A percentile compares a stretch with the other conserved stretches of the same genome.
These are phyloP conservation scores for Termitomyces heimii DNA, from an alignment of 768 basidiomycete genomes.

Conservation along the genomic window DNA sequence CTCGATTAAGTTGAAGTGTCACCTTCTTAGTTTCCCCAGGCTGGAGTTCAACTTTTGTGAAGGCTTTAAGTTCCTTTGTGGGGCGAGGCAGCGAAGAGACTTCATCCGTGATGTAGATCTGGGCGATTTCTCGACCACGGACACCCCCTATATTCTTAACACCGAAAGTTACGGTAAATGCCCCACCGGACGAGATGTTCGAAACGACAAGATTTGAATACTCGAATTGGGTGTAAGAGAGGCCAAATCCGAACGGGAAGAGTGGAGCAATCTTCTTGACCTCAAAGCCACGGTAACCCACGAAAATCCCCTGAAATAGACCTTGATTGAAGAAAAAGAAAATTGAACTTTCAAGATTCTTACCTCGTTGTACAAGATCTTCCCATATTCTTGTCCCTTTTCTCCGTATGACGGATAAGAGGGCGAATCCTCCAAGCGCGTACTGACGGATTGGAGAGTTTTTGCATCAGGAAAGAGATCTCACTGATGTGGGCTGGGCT, in stretches of 20 bases:
- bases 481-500: constrained; percentile 9
- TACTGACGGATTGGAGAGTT: constrained; percentile 18
- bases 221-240: constrained; percentile 56
- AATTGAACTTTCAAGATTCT: neutral
- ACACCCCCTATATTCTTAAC: constrained; percentile 38
- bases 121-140: constrained; percentile 41
- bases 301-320: constrained; percentile 35
- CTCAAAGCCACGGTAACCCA: constrained; percentile 50
- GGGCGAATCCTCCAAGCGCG: constrained; percentile 47
- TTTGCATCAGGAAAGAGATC: neutral
- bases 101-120: constrained; percentile 41
- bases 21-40: constrained; percentile 37
- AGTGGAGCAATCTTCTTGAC: constrained; percentile 35
- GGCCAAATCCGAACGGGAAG: constrained; percentile 53
- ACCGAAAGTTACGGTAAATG: constrained; percentile 35
- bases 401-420: constrained; percentile 39
- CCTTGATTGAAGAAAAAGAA: neutral
- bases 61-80: constrained; percentile 40
- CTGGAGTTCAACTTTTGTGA: constrained; percentile 38
- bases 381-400: constrained; percentile 36
- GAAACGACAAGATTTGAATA: constrained; percentile 36
- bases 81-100: constrained; percentile 38
- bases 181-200: constrained; percentile 23
- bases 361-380: constrained; percentile 42
- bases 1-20: constrained; percentile 33